phyloP scores from a whole-genome alignment of 2,329 filamentous ascomycete genomes.

The Aspergillus pseudonomiae region DNA sequence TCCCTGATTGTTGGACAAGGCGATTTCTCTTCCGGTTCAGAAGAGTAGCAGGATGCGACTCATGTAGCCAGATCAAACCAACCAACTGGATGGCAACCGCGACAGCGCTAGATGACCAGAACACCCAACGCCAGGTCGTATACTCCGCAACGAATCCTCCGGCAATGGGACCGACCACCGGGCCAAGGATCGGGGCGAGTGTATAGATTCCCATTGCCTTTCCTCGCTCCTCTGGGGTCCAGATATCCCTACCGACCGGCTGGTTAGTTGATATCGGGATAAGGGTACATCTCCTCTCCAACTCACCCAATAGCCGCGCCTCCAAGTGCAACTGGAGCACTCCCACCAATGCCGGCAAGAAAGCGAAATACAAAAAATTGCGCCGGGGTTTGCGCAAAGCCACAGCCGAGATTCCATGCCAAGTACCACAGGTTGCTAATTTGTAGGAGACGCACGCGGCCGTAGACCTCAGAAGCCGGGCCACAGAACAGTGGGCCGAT shows the following conservation, averaged over 20 bases:
- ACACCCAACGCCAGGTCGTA: slow-evolving; percentile 66
- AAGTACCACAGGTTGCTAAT: slow-evolving; percentile 20
- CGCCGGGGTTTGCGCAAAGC: slow-evolving; percentile 43
- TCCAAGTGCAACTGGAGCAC: slow-evolving; percentile 33
- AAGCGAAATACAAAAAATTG: slow-evolving; percentile 56
- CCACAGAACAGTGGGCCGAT: slow-evolving; percentile 28
- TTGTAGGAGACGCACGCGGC: slow-evolving; percentile 17
- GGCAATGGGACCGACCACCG: slow-evolving; percentile 65
- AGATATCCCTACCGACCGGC: slow-evolving; percentile 54
- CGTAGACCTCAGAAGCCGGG: slow-evolving; percentile 20
- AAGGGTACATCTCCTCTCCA: background rate
- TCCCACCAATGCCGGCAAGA: slow-evolving; percentile 61
- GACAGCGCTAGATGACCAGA: slow-evolving; percentile 66
- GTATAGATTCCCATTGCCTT: slow-evolving; percentile 64
- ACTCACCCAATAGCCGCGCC: slow-evolving; percentile 50
- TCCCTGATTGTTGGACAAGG: slow-evolving; percentile 43
- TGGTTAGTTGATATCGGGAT: background rate
- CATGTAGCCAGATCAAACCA: slow-evolving; percentile 63
- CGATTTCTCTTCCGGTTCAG: slow-evolving; percentile 57
- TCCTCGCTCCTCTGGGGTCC: slow-evolving; percentile 63
- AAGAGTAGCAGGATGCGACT: slow-evolving; percentile 69
- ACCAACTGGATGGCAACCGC: slow-evolving; percentile 62
- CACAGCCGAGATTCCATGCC: slow-evolving; percentile 19
- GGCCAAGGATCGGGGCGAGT: slow-evolving; percentile 65
- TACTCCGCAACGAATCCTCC: slow-evolving; percentile 66